Evolutionary conservation across 441 rosid genomes (phyloP).

Genomic region (Lepidium campestre): DNA sequence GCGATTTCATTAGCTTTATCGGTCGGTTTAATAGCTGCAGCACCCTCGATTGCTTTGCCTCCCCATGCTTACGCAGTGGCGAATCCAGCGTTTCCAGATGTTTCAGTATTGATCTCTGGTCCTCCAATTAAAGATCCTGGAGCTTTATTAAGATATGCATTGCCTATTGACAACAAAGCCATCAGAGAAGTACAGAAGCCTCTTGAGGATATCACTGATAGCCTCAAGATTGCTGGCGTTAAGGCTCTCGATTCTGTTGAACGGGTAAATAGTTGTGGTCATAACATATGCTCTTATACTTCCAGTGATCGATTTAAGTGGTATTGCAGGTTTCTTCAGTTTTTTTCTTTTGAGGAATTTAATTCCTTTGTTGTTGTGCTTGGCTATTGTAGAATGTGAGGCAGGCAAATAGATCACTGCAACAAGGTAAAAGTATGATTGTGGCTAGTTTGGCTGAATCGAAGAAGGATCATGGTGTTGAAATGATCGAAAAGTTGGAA

Average conservation of each 20-base stretch:
- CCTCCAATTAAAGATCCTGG: slow-evolving; percentile 96
- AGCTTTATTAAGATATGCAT: slow-evolving; percentile 74
- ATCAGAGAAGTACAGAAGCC: slow-evolving; percentile 94
- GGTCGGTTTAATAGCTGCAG: slow-evolving; percentile 50
- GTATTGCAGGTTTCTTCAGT: not conserved
- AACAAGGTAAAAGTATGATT: slow-evolving; percentile 75
- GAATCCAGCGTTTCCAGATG: slow-evolving; percentile 56
- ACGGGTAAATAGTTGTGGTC: slow-evolving; percentile 46
- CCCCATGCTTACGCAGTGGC: slow-evolving; percentile 48
- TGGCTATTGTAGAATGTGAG: slow-evolving; percentile 63
- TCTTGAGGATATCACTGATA: slow-evolving; percentile 92
- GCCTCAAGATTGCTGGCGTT: slow-evolving; percentile 85
- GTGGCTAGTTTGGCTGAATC: slow-evolving; percentile 76
- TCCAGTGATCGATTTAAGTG: not conserved
- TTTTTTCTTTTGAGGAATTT: not conserved
- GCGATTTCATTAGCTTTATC: slow-evolving; percentile 77
- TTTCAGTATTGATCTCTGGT: slow-evolving; percentile 88
- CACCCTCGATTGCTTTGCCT: slow-evolving; percentile 45
- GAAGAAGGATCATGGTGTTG: slow-evolving; percentile 76
- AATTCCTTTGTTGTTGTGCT: not conserved
- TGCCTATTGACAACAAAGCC: slow-evolving; percentile 86
- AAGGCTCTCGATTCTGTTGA: slow-evolving; percentile 95
- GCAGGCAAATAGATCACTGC: slow-evolving; percentile 74
- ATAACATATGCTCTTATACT: not conserved
- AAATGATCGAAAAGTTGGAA: slow-evolving; percentile 77